Percentiles rank a stretch among this genome's conserved stretches.
Evolutionary conservation across 2,329 filamentous ascomycete species (phyloP).

Genomic region (Xylariaceae sp.): DNA sequence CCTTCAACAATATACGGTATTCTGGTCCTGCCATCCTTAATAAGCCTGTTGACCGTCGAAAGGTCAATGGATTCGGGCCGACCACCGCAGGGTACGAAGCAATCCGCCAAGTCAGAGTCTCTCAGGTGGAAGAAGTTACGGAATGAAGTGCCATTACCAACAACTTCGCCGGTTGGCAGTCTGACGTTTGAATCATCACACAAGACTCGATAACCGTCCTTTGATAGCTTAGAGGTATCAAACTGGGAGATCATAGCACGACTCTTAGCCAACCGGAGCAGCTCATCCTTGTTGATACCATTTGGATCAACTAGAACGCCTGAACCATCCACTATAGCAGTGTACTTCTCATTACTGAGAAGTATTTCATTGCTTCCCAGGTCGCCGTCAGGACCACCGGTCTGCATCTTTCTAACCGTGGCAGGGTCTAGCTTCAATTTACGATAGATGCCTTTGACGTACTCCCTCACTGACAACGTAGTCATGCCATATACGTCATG

Average conservation of each 20-base stretch:
- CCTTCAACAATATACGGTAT: slow-evolving; percentile 98
- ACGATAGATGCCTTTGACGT: slow-evolving; percentile 94
- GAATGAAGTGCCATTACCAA: slow-evolving; percentile 93
- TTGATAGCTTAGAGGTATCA: slow-evolving; percentile 82
- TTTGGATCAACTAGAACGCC: slow-evolving; percentile 94
- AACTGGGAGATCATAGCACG: slow-evolving; percentile 91
- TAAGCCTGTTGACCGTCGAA: slow-evolving; percentile 80
- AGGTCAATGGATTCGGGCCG: slow-evolving; percentile 97
- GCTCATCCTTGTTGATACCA: slow-evolving; percentile 83
- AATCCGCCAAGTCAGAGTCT: slow-evolving; percentile 75
- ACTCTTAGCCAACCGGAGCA: slow-evolving; percentile 81
- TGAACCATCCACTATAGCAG: slow-evolving; percentile 91
- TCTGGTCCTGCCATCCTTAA: slow-evolving; percentile 83
- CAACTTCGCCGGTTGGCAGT: slow-evolving; percentile 84
- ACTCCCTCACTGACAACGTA: slow-evolving; percentile 93
- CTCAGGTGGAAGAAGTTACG: slow-evolving; percentile 97
- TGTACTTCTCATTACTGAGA: slow-evolving; percentile 94
- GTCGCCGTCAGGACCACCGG: slow-evolving; percentile 94
- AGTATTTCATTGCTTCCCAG: slow-evolving; percentile 98
- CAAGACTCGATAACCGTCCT: slow-evolving; percentile 87
- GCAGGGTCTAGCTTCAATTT: slow-evolving; percentile 90
- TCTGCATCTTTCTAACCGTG: slow-evolving; percentile 91
- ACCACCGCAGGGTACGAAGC: slow-evolving; percentile 95
- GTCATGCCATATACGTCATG: slow-evolving; percentile 98
- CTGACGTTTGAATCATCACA: slow-evolving; percentile 89